phyloP scores from a whole-genome alignment of 306 rosid genomes.

The Quercus glauca region DNA sequence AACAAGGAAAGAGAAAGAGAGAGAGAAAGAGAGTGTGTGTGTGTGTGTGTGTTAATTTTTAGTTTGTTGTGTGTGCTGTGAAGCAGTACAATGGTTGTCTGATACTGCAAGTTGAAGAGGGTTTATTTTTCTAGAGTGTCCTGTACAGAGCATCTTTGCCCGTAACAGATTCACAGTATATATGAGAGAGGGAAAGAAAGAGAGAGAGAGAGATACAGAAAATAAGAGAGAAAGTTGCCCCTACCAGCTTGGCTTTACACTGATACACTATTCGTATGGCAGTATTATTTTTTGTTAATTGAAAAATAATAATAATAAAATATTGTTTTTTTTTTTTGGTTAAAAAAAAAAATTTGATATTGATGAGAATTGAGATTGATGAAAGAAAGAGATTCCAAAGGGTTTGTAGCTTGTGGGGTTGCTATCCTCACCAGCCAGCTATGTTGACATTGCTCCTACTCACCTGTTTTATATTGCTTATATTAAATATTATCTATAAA shows the following conservation, averaged over 20 bases:
- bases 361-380: not conserved
- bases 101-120: slow-evolving; percentile 67
- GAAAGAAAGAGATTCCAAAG: slow-evolving; percentile 46
- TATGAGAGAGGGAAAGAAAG: slow-evolving; percentile 2
- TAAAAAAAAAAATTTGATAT: not conserved
- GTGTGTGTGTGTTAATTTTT: slow-evolving; percentile 3
- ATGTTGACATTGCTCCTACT: slow-evolving; percentile 83
- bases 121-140: slow-evolving; percentile 40
- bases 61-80: slow-evolving; percentile 68
- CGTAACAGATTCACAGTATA: slow-evolving; percentile 40
- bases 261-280: not conserved
- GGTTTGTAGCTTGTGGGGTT: slow-evolving; percentile 60
- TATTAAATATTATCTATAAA: not conserved
- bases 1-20: slow-evolving; percentile 7
- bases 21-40: not conserved
- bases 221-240: not conserved
- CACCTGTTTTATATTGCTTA: slow-evolving; percentile 6
- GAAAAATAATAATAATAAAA: not conserved
- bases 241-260: not conserved
- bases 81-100: slow-evolving; percentile 81
- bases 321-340: no score
- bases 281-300: no score
- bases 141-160: slow-evolving; percentile 62
- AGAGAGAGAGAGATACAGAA: not conserved
- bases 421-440: slow-evolving; percentile 87